Evolutionary conservation across 345 rosid species (phyloP).

Genomic region (Citrus medica): DNA sequence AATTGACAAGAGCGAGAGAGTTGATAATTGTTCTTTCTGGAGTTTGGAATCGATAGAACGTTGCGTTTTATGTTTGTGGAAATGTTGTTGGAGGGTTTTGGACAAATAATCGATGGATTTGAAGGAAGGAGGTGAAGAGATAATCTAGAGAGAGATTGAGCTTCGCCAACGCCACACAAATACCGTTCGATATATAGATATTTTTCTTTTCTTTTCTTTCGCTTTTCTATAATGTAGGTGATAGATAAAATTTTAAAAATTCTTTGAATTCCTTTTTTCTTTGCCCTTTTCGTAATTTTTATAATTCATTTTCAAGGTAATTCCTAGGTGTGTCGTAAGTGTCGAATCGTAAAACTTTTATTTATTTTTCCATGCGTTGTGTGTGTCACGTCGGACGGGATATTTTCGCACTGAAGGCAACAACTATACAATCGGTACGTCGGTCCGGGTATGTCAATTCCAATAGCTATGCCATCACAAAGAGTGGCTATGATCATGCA

Average conservation of each 20-base stretch:
- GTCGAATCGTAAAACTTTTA: background rate
- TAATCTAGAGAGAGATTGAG: conserved; percentile 54
- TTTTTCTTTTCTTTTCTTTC: background rate
- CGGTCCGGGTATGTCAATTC: no score
- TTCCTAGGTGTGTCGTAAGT: background rate
- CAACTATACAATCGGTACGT: background rate
- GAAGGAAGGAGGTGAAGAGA: conserved; percentile 40
- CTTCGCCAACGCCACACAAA: conserved; percentile 56
- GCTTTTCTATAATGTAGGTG: background rate
- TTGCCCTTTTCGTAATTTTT: background rate
- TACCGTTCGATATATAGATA: conserved; percentile 35
- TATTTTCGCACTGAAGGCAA: background rate
- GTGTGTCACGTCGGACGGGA: background rate
- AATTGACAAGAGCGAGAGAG: background rate
- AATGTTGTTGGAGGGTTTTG: conserved; percentile 25
- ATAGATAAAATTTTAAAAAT: no score
- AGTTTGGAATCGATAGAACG: conserved; percentile 10
- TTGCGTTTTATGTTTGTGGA: conserved; percentile 5
- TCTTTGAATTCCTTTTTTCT: background rate
- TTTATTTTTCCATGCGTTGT: background rate
- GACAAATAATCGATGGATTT: conserved; percentile 34
- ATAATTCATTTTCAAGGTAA: background rate
- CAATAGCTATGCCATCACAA: no score
- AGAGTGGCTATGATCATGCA: no score
- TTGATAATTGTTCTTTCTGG: conserved; percentile 13